Conservation (phyloP, 495 filamentous ascomycete genomes). For the Penicillium ochrochloron region DNA sequence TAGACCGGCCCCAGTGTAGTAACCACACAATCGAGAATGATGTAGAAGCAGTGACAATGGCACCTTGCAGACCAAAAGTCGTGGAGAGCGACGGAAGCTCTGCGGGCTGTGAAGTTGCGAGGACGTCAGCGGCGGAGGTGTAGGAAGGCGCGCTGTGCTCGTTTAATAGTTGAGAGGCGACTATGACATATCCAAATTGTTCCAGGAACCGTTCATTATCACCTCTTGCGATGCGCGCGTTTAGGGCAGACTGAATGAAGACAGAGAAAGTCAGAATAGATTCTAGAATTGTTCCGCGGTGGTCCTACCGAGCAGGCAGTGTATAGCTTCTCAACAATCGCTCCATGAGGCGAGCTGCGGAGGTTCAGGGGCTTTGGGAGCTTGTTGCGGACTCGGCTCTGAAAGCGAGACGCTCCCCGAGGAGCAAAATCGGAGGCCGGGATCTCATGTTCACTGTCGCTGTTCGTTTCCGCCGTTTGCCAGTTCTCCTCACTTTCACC, state of each 20-base stretch:
- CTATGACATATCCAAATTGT: constrained; percentile 92
- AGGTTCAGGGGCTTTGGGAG: constrained; percentile 66
- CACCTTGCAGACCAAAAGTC: constrained; percentile 54
- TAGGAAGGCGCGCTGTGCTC: constrained; percentile 61
- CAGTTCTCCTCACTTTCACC: constrained; percentile 50
- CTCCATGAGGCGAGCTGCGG: constrained; percentile 53
- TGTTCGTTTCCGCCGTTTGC: constrained; percentile 48
- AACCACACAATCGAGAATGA: constrained; percentile 77
- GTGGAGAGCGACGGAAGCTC: constrained; percentile 48
- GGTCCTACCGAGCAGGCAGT: constrained; percentile 62
- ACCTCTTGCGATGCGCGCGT: constrained; percentile 75
- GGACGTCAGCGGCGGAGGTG: constrained; percentile 47
- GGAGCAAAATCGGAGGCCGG: constrained; percentile 70
- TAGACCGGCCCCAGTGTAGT: constrained; percentile 64
- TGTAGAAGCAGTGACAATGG: constrained; percentile 52
- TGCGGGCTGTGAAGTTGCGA: constrained; percentile 38
- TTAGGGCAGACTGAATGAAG: constrained; percentile 50
- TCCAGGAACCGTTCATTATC: constrained; percentile 91
- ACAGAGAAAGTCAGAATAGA: background rate
- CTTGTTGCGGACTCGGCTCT: constrained; percentile 67
- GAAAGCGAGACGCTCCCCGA: constrained; percentile 68
- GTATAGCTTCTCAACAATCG: constrained; percentile 56
- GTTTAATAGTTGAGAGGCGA: constrained; percentile 88
- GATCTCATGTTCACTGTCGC: constrained; percentile 38
- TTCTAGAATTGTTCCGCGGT: constrained; percentile 1